Evolutionary conservation across 2,329 filamentous ascomycete species (phyloP).

Genomic region (Endocalyx cinctus): DNA sequence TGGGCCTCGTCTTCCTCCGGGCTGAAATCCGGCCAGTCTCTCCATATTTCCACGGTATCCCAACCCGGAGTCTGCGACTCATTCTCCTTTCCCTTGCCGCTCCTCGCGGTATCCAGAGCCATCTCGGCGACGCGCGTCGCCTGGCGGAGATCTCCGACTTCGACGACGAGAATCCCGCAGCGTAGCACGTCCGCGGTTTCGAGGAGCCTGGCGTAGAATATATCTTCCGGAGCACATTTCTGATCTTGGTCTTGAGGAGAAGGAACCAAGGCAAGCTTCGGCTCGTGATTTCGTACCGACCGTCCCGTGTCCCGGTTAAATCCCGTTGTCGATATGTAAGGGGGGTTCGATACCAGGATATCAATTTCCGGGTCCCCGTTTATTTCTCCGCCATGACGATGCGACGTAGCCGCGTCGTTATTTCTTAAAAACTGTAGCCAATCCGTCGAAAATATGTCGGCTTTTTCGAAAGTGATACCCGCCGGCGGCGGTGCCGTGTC

Average conservation of each 20-base stretch:
- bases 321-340: constrained; percentile 70
- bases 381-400: too few relatives aligned
- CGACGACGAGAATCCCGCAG: constrained; percentile 59
- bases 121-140: constrained; percentile 57
- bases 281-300: constrained; percentile 80
- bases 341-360: constrained; percentile 81
- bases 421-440: constrained; percentile 24
- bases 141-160: constrained; percentile 67
- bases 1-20: constrained; percentile 25
- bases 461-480: constrained; percentile 40
- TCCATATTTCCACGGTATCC: constrained; percentile 61
- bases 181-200: constrained; percentile 44
- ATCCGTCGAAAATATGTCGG: constrained; percentile 44
- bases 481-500: constrained; percentile 20
- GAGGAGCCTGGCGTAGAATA: constrained; percentile 66
- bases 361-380: constrained; percentile 37
- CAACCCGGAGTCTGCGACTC: too few relatives aligned
- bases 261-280: constrained; percentile 70
- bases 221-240: constrained; percentile 33
- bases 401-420: neutral
- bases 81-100: constrained; percentile 19
- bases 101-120: constrained; percentile 28
- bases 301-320: constrained; percentile 61
- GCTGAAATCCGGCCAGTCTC: constrained; percentile 55
- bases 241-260: constrained; percentile 3